A percentile compares a stretch with the other conserved stretches of the same genome.
These are phyloP conservation scores for Litsea cubeba DNA, from an alignment of 164 flowering plant genomes.

Conservation along the genomic window DNA sequence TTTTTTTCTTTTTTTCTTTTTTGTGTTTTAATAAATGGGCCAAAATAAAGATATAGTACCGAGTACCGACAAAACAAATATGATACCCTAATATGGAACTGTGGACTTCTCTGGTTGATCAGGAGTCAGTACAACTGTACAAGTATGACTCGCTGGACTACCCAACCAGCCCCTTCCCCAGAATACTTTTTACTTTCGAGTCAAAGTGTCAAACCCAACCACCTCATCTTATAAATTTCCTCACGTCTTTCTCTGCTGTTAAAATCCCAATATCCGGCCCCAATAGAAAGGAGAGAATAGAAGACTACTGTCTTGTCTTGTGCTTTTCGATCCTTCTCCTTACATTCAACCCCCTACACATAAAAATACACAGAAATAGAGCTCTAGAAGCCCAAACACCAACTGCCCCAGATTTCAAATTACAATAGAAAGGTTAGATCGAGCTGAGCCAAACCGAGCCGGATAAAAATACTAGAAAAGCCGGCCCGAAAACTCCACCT, in stretches of 20 bases:
- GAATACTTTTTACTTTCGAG: background rate
- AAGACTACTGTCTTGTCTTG: background rate
- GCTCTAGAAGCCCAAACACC: too few species aligned
- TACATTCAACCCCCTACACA: background rate
- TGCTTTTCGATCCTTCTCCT: background rate
- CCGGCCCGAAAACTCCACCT: background rate
- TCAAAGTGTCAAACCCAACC: background rate
- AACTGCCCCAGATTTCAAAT: too few species aligned
- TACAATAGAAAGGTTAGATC: background rate
- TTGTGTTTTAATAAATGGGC: too few species aligned
- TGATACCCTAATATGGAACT: too few species aligned
- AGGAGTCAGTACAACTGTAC: too few species aligned
- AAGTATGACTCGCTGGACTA: too few species aligned
- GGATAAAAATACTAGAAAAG: background rate
- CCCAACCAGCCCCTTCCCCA: too few species aligned
- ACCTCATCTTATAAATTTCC: background rate
- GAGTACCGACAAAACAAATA: too few species aligned
- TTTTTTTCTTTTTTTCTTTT: too few species aligned
- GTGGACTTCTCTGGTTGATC: too few species aligned
- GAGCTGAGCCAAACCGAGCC: background rate
- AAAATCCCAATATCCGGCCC: background rate
- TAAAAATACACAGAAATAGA: background rate
- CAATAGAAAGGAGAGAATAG: background rate
- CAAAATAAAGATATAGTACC: too few species aligned
- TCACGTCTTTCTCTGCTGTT: background rate